Evolutionary conservation across 768 basidiomycete species (phyloP).

Genomic region (Mycena latifolia): DNA sequence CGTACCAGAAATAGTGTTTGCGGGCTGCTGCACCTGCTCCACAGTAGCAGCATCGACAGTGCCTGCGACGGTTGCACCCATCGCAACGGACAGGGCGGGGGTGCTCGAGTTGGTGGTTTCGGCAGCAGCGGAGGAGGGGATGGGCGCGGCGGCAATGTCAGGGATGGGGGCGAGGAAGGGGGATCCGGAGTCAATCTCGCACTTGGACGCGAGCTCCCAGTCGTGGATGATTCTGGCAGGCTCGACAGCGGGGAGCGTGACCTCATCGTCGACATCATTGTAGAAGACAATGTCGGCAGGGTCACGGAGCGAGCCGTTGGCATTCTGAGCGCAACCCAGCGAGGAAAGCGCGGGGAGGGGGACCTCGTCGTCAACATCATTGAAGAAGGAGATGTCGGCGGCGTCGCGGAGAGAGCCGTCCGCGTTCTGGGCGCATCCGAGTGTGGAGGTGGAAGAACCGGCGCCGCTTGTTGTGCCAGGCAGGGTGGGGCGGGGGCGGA

Average conservation of each 20-base stretch:
- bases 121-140: neutral
- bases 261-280: neutral
- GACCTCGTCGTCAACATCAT: no score
- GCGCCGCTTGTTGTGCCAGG: neutral
- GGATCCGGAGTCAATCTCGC: neutral
- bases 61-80: no score
- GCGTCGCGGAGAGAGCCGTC: neutral
- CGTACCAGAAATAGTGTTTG: no score
- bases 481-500: neutral
- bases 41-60: no score
- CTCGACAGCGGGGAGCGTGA: neutral
- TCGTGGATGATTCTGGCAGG: neutral
- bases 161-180: neutral
- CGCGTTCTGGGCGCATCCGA: constrained; percentile 1
- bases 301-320: constrained; percentile 1
- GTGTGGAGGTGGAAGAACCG: neutral
- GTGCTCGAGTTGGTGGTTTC: no score
- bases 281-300: neutral
- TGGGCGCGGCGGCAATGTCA: neutral
- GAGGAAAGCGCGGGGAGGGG: neutral
- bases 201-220: no score
- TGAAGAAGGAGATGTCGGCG: neutral
- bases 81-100: no score
- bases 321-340: constrained; percentile 1
- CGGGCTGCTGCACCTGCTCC: no score